phyloP scores from a whole-genome alignment of 257 asterid species.

The Leptodermis oblonga region DNA sequence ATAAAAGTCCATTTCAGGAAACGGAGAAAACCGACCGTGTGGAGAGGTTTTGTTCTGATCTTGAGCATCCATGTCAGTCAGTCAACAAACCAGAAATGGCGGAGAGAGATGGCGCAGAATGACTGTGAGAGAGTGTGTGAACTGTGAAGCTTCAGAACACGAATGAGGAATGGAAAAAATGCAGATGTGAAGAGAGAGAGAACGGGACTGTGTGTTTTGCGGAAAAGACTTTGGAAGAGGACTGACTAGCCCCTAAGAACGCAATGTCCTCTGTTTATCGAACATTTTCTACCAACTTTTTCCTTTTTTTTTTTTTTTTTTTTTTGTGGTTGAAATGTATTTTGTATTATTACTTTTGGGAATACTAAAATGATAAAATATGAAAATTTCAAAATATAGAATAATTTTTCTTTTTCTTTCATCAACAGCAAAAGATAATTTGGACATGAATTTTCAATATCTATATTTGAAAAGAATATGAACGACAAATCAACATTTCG shows the following conservation, averaged over 20 bases:
- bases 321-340: no score
- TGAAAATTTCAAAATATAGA: no score
- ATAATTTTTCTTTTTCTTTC: no score
- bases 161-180: background rate
- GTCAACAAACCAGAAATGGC: background rate
- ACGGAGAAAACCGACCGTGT: constrained; percentile 20
- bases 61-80: constrained; percentile 23
- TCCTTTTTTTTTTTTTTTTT: no score
- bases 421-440: no score
- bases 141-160: background rate
- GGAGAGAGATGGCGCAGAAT: background rate
- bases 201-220: background rate
- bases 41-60: constrained; percentile 20
- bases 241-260: no score
- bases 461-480: no score
- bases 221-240: background rate
- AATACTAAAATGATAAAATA: no score
- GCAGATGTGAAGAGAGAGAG: background rate
- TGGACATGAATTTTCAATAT: no score
- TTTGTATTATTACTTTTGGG: no score
- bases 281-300: background rate
- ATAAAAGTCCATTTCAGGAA: background rate
- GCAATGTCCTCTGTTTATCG: constrained; percentile 1
- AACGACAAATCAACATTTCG: no score
- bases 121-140: background rate